phyloP scores from a whole-genome alignment of 805 yeast species.

The Teunomyces tritomae region DNA sequence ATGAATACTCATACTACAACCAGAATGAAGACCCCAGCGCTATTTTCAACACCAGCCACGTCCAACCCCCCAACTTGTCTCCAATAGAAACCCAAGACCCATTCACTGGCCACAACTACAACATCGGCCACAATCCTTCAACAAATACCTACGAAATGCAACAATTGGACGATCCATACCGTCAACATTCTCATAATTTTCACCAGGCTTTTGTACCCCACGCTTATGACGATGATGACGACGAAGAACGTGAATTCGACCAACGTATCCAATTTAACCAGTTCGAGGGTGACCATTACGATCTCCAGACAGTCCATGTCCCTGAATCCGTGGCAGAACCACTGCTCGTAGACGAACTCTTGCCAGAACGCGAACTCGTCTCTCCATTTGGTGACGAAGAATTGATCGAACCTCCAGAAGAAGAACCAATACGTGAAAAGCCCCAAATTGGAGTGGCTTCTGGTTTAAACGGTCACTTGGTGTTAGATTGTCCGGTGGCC shows the following conservation, averaged over 20 bases:
- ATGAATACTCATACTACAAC: slow-evolving; percentile 22
- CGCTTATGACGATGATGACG: slow-evolving; percentile 40
- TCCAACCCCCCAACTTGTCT: slow-evolving; percentile 15
- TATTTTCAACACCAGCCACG: slow-evolving; percentile 24
- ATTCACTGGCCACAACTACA: slow-evolving; percentile 7
- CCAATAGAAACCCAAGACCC: slow-evolving; percentile 16
- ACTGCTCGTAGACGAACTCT: slow-evolving; percentile 7
- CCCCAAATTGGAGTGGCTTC: slow-evolving; percentile 34
- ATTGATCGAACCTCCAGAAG: slow-evolving; percentile 32
- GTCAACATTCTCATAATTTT: slow-evolving; percentile 9
- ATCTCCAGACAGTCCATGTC: slow-evolving; percentile 31
- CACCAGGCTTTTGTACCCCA: slow-evolving; percentile 42
- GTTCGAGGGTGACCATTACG: slow-evolving; percentile 42
- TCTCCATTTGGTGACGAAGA: slow-evolving; percentile 31
- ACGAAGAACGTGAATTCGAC: slow-evolving; percentile 39
- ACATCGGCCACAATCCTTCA: slow-evolving; percentile 8
- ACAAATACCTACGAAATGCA: slow-evolving; percentile 14
- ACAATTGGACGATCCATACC: slow-evolving; percentile 1
- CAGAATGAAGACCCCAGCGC: slow-evolving; percentile 22
- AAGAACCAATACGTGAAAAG: slow-evolving; percentile 29
- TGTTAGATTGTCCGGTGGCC: slow-evolving; percentile 88
- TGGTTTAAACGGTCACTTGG: slow-evolving; percentile 65
- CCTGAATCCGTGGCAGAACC: slow-evolving; percentile 21
- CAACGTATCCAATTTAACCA: slow-evolving; percentile 36
- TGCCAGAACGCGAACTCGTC: slow-evolving; percentile 12